These are phyloP conservation scores for Lodderomyces elongisporus DNA, from an alignment of 1,139 yeast species.

Conservation along the genomic window DNA sequence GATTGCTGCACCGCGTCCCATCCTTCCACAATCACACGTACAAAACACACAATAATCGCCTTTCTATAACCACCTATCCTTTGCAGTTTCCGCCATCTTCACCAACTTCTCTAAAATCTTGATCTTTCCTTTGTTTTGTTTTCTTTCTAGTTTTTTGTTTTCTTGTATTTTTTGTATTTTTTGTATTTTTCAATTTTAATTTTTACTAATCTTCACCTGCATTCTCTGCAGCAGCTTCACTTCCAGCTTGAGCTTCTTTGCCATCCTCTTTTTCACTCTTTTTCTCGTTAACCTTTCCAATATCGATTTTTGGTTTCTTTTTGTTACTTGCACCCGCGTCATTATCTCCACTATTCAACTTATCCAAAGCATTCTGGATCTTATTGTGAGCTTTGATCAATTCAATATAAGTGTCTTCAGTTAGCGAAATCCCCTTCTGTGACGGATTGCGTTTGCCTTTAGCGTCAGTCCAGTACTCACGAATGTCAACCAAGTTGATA, in stretches of 20 bases:
- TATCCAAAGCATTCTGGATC: conserved; percentile 56
- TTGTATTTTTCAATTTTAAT: too few species aligned
- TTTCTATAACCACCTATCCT: too few species aligned
- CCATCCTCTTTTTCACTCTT: conserved; percentile 8
- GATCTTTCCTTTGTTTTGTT: too few species aligned
- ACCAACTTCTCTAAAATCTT: too few species aligned
- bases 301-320: conserved; percentile 10
- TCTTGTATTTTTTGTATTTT: too few species aligned
- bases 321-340: conserved; percentile 4
- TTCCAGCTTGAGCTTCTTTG: conserved; percentile 3
- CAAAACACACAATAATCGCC: too few species aligned
- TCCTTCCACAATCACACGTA: too few species aligned
- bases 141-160: too few species aligned
- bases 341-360: conserved; percentile 42
- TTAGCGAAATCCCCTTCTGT: conserved; percentile 77
- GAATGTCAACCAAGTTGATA: conserved; percentile 63
- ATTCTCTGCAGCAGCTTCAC: conserved; percentile 6
- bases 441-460: conserved; percentile 67
- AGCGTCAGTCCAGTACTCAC: conserved; percentile 71
- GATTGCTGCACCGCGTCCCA: too few species aligned
- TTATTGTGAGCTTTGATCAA: conserved; percentile 49
- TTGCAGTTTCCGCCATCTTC: too few species aligned
- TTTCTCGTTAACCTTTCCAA: conserved; percentile 1
- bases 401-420: conserved; percentile 62
- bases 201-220: too few species aligned